A percentile compares a stretch with the other conserved stretches of the same genome.
These are phyloP conservation scores for Thyridium curvatum DNA, from an alignment of 2,329 filamentous ascomycete species.

Conservation along the genomic window DNA sequence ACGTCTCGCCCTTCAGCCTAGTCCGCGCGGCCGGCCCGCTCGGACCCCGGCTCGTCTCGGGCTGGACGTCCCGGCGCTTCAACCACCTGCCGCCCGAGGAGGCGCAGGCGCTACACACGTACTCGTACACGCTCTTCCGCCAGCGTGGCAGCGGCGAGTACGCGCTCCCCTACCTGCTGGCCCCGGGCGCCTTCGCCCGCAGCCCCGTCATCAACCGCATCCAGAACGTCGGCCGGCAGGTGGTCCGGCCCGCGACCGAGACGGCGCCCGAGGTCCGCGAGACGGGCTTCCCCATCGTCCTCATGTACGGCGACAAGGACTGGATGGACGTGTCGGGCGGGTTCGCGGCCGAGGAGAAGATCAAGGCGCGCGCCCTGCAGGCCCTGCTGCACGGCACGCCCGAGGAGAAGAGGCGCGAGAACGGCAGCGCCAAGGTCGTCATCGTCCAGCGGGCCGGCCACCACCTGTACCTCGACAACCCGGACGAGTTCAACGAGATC, in stretches of 20 bases:
- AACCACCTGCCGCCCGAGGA: constrained; percentile 78
- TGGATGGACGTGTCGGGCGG: constrained; percentile 97
- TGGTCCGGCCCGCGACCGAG: constrained; percentile 27
- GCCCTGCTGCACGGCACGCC: constrained; percentile 54
- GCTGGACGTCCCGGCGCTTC: constrained; percentile 91
- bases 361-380: constrained; percentile 60
- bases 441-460: constrained; percentile 61
- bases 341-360: constrained; percentile 69
- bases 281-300: constrained; percentile 72
- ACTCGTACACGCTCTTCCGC: constrained; percentile 90
- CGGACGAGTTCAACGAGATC: constrained; percentile 49
- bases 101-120: constrained; percentile 80
- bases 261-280: constrained; percentile 30
- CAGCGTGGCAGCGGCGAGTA: constrained; percentile 92
- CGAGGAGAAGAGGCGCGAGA: constrained; percentile 66
- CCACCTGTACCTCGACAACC: constrained; percentile 55
- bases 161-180: constrained; percentile 84
- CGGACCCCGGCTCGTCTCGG: constrained; percentile 85
- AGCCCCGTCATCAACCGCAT: constrained; percentile 84
- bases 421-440: constrained; percentile 75
- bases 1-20: constrained; percentile 89
- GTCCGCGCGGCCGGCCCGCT: constrained; percentile 84
- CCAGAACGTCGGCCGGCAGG: constrained; percentile 76
- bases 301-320: constrained; percentile 97
- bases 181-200: constrained; percentile 86